phyloP scores from a whole-genome alignment of 306 rosid genomes.

The Morella rubra region DNA sequence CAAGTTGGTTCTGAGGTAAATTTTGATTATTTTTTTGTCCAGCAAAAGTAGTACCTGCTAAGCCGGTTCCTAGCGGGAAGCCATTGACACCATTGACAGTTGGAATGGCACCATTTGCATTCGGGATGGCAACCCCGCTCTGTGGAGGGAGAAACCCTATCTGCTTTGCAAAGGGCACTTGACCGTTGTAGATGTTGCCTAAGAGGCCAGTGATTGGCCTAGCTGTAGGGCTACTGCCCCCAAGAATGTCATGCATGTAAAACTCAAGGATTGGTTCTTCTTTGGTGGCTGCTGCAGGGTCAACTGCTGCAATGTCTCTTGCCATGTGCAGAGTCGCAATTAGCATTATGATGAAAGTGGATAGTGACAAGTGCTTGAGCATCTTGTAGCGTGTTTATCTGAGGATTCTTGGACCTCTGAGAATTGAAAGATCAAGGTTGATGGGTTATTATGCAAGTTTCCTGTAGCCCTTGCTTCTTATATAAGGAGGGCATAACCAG shows the following conservation, averaged over 20 bases:
- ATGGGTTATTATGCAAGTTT: background rate
- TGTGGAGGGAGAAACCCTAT: slow-evolving; percentile 41
- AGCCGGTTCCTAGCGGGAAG: slow-evolving; percentile 57
- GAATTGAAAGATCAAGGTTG: slow-evolving; percentile 2
- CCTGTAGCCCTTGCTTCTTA: slow-evolving; percentile 1
- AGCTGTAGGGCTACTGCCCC: slow-evolving; percentile 51
- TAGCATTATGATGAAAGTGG: slow-evolving; percentile 22
- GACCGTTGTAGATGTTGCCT: slow-evolving; percentile 49
- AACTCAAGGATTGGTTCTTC: slow-evolving; percentile 40
- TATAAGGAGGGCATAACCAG: slow-evolving; percentile 20
- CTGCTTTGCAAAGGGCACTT: slow-evolving; percentile 55
- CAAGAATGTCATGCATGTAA: slow-evolving; percentile 56
- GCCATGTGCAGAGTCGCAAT: slow-evolving; percentile 17
- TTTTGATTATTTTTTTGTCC: slow-evolving; percentile 26
- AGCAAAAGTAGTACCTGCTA: slow-evolving; percentile 49
- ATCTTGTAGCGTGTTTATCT: slow-evolving; percentile 31
- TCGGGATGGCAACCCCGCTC: slow-evolving; percentile 47
- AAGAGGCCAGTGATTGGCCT: slow-evolving; percentile 55
- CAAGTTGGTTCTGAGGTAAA: slow-evolving; percentile 32
- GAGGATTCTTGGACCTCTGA: background rate
- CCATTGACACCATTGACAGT: slow-evolving; percentile 56
- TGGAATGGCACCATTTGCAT: slow-evolving; percentile 50
- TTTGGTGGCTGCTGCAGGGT: slow-evolving; percentile 18
- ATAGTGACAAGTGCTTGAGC: slow-evolving; percentile 6
- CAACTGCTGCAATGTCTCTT: slow-evolving; percentile 27